A percentile compares a stretch with the other conserved stretches of the same genome.
Evolutionary conservation across 2,329 filamentous ascomycete species (phyloP).

Genomic region (Sarocladium brachiariae): DNA sequence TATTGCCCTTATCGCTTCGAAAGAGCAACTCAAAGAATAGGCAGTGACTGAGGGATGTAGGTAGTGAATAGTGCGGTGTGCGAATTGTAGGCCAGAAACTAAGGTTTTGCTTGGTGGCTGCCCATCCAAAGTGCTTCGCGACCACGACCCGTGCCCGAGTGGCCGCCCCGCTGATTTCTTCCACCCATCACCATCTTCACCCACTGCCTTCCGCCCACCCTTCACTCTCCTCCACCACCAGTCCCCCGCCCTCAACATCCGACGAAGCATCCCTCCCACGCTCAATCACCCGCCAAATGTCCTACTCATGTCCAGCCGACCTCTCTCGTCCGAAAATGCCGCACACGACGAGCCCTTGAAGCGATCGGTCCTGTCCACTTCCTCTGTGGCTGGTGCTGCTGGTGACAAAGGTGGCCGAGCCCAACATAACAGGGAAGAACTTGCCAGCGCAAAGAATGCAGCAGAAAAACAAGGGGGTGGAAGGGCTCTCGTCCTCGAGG

Average conservation of each 20-base stretch:
- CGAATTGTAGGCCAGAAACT: too few relatives aligned
- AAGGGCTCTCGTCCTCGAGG: background rate
- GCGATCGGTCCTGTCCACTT: conserved; percentile 15
- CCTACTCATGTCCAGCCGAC: conserved; percentile 51
- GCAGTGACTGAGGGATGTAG: too few relatives aligned
- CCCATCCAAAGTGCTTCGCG: background rate
- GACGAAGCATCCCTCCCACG: conserved; percentile 26
- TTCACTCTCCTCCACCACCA: conserved; percentile 9
- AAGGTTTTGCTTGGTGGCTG: too few relatives aligned
- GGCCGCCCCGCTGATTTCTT: conserved; percentile 9
- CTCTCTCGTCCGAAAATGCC: conserved; percentile 47
- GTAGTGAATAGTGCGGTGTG: too few relatives aligned
- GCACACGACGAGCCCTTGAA: conserved; percentile 41
- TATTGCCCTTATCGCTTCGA: too few relatives aligned
- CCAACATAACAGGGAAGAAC: background rate
- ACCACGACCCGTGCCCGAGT: background rate
- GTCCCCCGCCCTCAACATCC: conserved; percentile 7
- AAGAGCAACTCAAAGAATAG: too few relatives aligned
- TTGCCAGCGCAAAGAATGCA: background rate
- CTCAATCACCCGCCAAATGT: conserved; percentile 39
- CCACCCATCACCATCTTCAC: conserved; percentile 6
- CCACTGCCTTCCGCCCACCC: conserved; percentile 10
- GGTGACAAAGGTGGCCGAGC: background rate
- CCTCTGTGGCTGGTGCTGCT: background rate
- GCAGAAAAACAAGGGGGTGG: background rate